phyloP scores from a whole-genome alignment of 345 rosid species.

The Populus davidiana region DNA sequence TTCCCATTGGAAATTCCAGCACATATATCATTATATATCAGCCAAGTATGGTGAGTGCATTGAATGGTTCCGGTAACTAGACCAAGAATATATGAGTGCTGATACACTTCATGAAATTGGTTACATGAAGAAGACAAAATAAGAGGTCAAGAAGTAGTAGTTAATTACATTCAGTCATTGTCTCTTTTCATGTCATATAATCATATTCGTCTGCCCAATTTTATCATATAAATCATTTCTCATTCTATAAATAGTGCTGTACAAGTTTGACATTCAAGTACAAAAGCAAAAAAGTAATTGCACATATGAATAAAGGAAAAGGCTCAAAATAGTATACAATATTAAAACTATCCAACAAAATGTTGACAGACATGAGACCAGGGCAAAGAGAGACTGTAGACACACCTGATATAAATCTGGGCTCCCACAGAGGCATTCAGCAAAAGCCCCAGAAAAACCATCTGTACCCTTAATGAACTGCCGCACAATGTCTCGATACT shows the following conservation, averaged over 20 bases:
- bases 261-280: neutral
- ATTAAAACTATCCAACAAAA: neutral
- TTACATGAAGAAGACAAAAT: neutral
- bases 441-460: conserved; percentile 95
- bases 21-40: neutral
- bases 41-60: neutral
- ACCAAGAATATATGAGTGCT: neutral
- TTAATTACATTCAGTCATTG: neutral
- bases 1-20: neutral
- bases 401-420: conserved; percentile 86
- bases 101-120: neutral
- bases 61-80: neutral
- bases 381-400: neutral
- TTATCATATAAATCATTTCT: neutral
- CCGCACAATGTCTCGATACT: conserved; percentile 93
- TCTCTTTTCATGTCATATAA: neutral
- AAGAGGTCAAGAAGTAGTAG: neutral
- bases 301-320: neutral
- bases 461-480: conserved; percentile 95
- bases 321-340: neutral
- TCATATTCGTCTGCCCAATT: neutral
- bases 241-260: neutral
- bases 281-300: neutral
- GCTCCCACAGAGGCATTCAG: conserved; percentile 96
- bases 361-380: neutral